phyloP scores from a whole-genome alignment of 2,329 filamentous ascomycete species.

The Fusarium acutatum region DNA sequence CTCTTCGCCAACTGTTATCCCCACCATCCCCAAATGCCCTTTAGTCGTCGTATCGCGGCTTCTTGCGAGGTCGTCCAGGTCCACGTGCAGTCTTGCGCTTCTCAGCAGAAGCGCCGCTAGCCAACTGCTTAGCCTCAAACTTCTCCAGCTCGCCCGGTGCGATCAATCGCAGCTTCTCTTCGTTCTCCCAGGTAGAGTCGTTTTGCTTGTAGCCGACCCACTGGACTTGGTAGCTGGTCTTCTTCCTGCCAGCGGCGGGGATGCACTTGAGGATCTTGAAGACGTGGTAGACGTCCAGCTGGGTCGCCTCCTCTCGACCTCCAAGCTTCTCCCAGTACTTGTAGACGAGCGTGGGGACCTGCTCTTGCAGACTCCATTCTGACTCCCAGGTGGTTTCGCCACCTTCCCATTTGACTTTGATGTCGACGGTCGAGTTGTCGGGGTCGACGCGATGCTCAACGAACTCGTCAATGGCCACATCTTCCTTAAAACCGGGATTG shows the following conservation, averaged over 20 bases:
- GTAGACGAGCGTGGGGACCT: conserved; percentile 38
- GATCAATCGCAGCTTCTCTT: conserved; percentile 33
- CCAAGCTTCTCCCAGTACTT: conserved; percentile 40
- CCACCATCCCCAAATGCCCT: background rate
- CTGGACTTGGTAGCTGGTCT: conserved; percentile 37
- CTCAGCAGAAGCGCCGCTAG: conserved; percentile 12
- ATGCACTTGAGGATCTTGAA: conserved; percentile 40
- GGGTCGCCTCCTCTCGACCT: conserved; percentile 37
- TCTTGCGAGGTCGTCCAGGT: conserved; percentile 40
- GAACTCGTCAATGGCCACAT: conserved; percentile 38
- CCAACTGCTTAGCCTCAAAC: conserved; percentile 36
- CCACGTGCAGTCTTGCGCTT: conserved; percentile 37
- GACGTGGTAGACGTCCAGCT: conserved; percentile 38
- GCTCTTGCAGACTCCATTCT: conserved; percentile 41
- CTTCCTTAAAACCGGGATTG: conserved; percentile 17
- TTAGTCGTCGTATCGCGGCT: conserved; percentile 10
- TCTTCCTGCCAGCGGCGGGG: conserved; percentile 23
- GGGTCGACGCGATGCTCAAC: conserved; percentile 32
- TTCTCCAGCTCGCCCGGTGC: conserved; percentile 38
- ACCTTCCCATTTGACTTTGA: conserved; percentile 35
- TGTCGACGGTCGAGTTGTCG: conserved; percentile 37
- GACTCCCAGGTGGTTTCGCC: conserved; percentile 40
- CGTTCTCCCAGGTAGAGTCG: conserved; percentile 39
- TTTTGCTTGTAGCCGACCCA: conserved; percentile 39
- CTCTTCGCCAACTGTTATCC: background rate